Conservation (phyloP, 352 stramenopile genomes). For the Plasmopara halstedii region DNA sequence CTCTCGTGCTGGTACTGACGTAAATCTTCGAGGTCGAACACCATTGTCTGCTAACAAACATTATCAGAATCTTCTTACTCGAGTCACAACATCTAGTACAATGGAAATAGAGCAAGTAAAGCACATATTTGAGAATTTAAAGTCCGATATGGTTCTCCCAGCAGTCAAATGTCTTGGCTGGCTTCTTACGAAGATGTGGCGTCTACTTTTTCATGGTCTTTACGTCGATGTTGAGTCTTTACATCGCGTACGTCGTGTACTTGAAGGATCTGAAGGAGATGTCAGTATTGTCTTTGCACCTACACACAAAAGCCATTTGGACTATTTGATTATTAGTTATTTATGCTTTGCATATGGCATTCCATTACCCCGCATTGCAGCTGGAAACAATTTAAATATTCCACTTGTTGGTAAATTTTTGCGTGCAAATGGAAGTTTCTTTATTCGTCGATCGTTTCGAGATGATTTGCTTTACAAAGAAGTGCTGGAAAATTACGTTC, state of each 20-base stretch:
- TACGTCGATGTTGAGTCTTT: slow-evolving; percentile 66
- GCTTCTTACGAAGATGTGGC: slow-evolving; percentile 75
- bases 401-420: slow-evolving; percentile 75
- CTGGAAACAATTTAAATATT: slow-evolving; percentile 84
- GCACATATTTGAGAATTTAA: slow-evolving; percentile 54
- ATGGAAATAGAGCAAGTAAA: slow-evolving; percentile 28
- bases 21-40: slow-evolving; percentile 44
- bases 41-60: slow-evolving; percentile 35
- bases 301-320: slow-evolving; percentile 85
- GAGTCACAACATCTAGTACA: slow-evolving; percentile 16
- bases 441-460: slow-evolving; percentile 79
- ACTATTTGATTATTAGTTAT: slow-evolving; percentile 89
- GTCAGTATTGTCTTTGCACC: slow-evolving; percentile 78
- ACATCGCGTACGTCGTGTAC: slow-evolving; percentile 39
- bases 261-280: slow-evolving; percentile 40
- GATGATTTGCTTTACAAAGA: slow-evolving; percentile 75
- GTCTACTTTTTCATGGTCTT: slow-evolving; percentile 60
- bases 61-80: slow-evolving; percentile 31
- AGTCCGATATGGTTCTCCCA: slow-evolving; percentile 72
- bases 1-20: slow-evolving; percentile 30
- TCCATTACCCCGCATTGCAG: slow-evolving; percentile 73
- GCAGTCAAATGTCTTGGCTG: slow-evolving; percentile 67
- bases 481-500: slow-evolving; percentile 80
- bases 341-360: slow-evolving; percentile 85
- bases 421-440: slow-evolving; percentile 83